Conservation (phyloP, 2,329 filamentous ascomycete species). For the Exserohilum turcica region DNA sequence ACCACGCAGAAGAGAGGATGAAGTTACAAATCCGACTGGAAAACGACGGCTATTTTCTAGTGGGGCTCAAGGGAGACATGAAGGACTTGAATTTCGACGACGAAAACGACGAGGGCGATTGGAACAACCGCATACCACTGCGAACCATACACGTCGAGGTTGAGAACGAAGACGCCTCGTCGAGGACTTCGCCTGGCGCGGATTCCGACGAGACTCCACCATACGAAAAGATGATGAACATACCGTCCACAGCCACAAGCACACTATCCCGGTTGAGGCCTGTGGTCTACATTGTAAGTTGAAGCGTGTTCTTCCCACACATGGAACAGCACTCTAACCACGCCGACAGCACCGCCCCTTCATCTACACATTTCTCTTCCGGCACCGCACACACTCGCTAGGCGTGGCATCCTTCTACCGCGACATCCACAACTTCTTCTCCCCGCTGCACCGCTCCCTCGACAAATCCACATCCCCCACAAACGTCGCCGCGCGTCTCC, state of each 20-base stretch:
- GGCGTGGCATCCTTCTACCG: constrained; percentile 53
- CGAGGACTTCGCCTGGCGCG: constrained; percentile 11
- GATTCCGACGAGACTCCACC: constrained; percentile 29
- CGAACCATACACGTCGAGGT: constrained; percentile 72
- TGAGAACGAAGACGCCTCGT: constrained; percentile 47
- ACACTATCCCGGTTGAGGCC: constrained; percentile 60
- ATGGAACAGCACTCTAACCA: neutral
- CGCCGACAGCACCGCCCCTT: constrained; percentile 65
- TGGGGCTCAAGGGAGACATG: constrained; percentile 70
- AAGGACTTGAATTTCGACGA: constrained; percentile 58
- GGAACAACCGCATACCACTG: constrained; percentile 61
- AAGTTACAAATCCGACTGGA: constrained; percentile 56
- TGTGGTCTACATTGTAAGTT: constrained; percentile 68
- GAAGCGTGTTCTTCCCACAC: neutral
- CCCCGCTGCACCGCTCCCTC: constrained; percentile 53
- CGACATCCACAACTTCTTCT: constrained; percentile 59
- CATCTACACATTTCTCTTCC: constrained; percentile 77
- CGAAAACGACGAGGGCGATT: constrained; percentile 40
- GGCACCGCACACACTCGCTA: constrained; percentile 62
- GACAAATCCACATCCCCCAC: constrained; percentile 50
- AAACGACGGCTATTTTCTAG: constrained; percentile 64
- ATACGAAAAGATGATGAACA: constrained; percentile 27
- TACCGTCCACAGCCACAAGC: constrained; percentile 4
- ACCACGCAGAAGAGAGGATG: constrained; percentile 64
- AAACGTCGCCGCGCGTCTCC: constrained; percentile 51